Base-by-base conservation (phyloP, 2,329 filamentous ascomycete species). In the Akanthomyces muscarius region DNA sequence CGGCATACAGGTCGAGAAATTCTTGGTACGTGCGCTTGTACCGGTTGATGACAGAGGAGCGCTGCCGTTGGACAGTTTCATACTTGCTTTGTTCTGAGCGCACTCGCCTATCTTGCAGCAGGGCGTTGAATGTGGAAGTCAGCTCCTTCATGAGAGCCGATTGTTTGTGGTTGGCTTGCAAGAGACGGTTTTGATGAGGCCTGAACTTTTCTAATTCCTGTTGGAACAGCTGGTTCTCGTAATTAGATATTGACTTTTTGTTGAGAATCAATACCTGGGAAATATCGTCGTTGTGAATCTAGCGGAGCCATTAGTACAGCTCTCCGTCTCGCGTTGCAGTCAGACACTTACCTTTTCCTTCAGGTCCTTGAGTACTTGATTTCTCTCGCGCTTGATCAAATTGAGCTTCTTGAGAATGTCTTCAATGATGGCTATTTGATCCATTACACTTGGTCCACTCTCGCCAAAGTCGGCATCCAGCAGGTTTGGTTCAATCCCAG, bases 131-230 rank as follows among this genome's bases (percentile, higher is more conserved):
- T 0, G 89, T 87, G 44, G 86, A 84, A 0, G 92, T 97, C 52
- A 99, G 83, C 69, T 99, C 95, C 75, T 98, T 98, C 87, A 99
- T 92, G 61, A 99, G 79, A 0, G 91, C 89, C 0, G 91, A 88
- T 74, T 99, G 95, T 77, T 97, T 99, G 77, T 99, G 95, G 66
- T 92, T 96, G 16, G 95, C 93, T 74, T 97, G 92, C 10, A 97
- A 79, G 18, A 99, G 84, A 41, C 95, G 88, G 70, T 89, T 97
- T 73, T 98, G 95, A 70, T 97, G 91, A 33, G 92, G 90, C 48
- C 92, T 83, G 77, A 97, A 99, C 75, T 99, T 99, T 76, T 98
- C 94, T n/a, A 99, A 82, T 75, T 99, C 95, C 18, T 92, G 88
- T 73, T 97, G 90, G 78, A 99, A 99, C 3, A 99, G 83, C 71